Base-by-base conservation (phyloP, 169 alveolate species). In the Plasmodium fragile region DNA sequence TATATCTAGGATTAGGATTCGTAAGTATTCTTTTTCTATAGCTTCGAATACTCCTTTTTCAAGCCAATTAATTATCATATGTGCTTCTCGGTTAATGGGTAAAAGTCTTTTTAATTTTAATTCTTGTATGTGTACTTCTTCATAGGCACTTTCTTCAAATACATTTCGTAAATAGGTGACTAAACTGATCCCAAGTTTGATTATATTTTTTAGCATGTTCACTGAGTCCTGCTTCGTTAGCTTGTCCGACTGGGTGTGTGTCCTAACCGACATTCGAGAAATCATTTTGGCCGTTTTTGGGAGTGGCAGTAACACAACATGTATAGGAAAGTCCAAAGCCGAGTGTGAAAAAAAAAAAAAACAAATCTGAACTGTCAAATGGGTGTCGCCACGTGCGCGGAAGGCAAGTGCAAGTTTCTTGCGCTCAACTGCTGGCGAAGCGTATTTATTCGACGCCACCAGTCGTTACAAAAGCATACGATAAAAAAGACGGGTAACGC, bases 11-110 rank as follows among this genome's bases (percentile, higher is more conserved):
- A 96, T 97, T 78, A 95, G 92, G 65, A 97, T 83, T 34, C 94
- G 92, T 43, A 97, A 93, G 30, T 95, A 92, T 94, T 92, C 95
- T 32, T 95, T 96, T 71, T 94, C 97, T 92, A 97, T 91, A 1
- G 98, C 98, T 32, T 97, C 98, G 92, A 96, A 97, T 59, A 97
- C 97, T 5, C 98, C 98, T 77, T 96, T 95, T 49, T 97, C 98
- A 39, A 97, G 91, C 98, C 98, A 96, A 82, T 95, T 97, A 30
- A 97, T 82, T 55, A 95, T 92, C 91, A 95, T 85, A 70, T 95
- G 92, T 39, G 96, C 87, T 77, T 95, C 95, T 16, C 87, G 81
- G 30, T 95, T 92, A 28, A 95, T 84, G 52, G 96, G 97, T 36
- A 93, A 65, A 18, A 95, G 82, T 8, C 91, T 95, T 53, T 95